Conservation (phyloP, 2,329 filamentous ascomycete species). For the Camptophora hylomeconis region DNA sequence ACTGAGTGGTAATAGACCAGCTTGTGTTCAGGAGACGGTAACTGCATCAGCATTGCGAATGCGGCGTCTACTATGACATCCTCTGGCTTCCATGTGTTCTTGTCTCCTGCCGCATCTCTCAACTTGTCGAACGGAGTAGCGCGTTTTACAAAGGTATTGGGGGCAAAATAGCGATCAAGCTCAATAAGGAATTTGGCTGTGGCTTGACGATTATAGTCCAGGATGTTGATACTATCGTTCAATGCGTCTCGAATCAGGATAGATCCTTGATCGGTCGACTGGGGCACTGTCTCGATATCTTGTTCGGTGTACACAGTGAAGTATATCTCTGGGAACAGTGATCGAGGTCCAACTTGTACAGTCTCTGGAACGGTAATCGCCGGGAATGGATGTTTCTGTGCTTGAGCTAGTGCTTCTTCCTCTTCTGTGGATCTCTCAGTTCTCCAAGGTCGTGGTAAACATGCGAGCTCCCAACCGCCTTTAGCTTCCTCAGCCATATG, state of each 20-base stretch:
- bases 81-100: constrained; percentile 89
- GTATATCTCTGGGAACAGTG: constrained; percentile 84
- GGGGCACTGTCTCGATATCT: constrained; percentile 78
- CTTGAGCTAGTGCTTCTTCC: constrained; percentile 45
- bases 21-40: constrained; percentile 81
- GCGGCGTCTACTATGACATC: constrained; percentile 95
- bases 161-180: constrained; percentile 85
- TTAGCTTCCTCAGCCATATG: constrained; percentile 69
- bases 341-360: constrained; percentile 58
- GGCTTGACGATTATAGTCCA: constrained; percentile 82
- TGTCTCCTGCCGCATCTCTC: constrained; percentile 47
- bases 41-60: constrained; percentile 84
- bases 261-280: constrained; percentile 60
- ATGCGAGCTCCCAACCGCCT: constrained; percentile 60
- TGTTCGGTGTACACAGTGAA: constrained; percentile 85
- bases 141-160: constrained; percentile 82
- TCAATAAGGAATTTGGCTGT: constrained; percentile 85
- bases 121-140: constrained; percentile 87
- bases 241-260: constrained; percentile 75
- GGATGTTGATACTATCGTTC: constrained; percentile 82
- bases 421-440: constrained; percentile 27
- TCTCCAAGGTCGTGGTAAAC: constrained; percentile 45
- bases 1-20: constrained; percentile 93
- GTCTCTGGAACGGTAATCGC: constrained; percentile 60
- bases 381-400: constrained; percentile 65